Evolutionary conservation across 352 stramenopile genomes (phyloP).

Genomic region (Stephanocyclus meneghinianus): DNA sequence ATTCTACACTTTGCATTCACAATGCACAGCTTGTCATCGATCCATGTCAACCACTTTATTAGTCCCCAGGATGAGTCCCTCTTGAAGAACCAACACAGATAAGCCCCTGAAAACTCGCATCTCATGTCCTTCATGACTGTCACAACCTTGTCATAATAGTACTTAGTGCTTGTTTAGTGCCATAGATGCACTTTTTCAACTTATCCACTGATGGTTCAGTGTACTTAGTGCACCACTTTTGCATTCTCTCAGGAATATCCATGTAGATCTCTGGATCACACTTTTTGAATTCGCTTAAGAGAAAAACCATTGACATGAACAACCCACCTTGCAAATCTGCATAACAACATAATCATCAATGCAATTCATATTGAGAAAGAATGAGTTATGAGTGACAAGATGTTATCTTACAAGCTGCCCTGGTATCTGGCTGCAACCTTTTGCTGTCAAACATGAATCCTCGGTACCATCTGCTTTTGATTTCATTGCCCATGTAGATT

Average conservation of each 20-base stretch:
- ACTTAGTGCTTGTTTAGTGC: too few species aligned
- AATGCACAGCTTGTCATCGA: too few species aligned
- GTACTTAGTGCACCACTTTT: background rate
- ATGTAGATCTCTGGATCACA: background rate
- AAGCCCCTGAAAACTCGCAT: too few species aligned
- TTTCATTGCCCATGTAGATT: background rate
- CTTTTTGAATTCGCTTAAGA: background rate
- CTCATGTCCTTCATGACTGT: too few species aligned
- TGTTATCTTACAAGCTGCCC: conserved; percentile 13
- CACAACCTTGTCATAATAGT: too few species aligned
- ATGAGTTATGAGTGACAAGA: conserved; percentile 21
- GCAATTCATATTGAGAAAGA: conserved; percentile 20
- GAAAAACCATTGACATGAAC: background rate
- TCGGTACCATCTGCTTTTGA: background rate
- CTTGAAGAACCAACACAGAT: too few species aligned
- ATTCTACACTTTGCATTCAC: too few species aligned
- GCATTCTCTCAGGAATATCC: too few species aligned
- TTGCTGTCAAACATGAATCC: conserved; percentile 12
- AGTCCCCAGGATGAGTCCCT: too few species aligned
- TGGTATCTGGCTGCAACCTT: conserved; percentile 11
- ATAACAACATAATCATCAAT: conserved; percentile 32
- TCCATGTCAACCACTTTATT: too few species aligned
- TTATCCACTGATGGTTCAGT: background rate
- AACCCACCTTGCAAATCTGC: background rate
- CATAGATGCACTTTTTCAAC: background rate